Conservation (phyloP, 2,329 filamentous ascomycete species). For the Hortaea sp. region DNA sequence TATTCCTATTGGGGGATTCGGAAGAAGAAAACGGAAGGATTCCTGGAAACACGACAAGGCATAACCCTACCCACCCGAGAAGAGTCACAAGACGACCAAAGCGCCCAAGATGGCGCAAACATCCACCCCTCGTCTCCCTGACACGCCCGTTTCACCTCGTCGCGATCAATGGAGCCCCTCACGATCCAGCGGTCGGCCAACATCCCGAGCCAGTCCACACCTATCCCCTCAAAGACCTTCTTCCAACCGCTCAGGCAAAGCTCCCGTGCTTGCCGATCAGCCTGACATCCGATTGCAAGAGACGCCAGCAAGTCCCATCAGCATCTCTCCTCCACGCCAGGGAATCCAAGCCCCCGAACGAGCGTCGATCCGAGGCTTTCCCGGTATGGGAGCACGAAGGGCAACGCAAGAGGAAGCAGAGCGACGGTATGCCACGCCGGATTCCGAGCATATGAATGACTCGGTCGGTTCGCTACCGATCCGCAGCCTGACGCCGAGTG, state of each 20-base stretch:
- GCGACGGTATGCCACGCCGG: constrained; percentile 11
- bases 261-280: not conserved
- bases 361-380: constrained; percentile 15
- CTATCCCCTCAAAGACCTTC: no score
- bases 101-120: not conserved
- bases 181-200: not conserved
- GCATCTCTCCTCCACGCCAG: constrained; percentile 20
- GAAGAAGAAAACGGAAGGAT: no score
- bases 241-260: no score
- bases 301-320: constrained; percentile 24
- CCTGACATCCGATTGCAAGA: constrained; percentile 23
- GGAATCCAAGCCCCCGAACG: constrained; percentile 19
- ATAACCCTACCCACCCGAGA: no score
- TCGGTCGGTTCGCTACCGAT: constrained; percentile 12
- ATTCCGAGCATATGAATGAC: constrained; percentile 10
- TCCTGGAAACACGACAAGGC: no score
- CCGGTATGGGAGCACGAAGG: not conserved
- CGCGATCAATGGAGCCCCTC: not conserved
- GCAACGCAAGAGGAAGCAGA: not conserved
- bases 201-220: no score
- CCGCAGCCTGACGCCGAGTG: constrained; percentile 8
- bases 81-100: not conserved
- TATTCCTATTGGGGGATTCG: no score
- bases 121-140: not conserved
- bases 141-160: not conserved